These are phyloP conservation scores for Kuraishia floccosa DNA, from an alignment of 805 yeast genomes.

Conservation along the genomic window DNA sequence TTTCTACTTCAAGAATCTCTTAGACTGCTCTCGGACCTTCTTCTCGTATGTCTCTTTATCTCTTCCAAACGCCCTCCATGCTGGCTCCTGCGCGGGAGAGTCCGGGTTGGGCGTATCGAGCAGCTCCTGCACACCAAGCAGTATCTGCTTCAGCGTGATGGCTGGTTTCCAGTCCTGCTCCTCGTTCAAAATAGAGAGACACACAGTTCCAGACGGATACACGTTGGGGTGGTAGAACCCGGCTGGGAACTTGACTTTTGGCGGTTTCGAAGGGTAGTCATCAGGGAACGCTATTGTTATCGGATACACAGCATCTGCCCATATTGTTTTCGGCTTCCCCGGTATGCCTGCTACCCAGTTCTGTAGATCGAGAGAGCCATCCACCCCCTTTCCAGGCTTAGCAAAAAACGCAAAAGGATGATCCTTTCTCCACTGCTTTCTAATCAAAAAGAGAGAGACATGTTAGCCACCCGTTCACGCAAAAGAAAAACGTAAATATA, in stretches of 20 bases:
- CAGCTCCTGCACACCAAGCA: conserved; percentile 86
- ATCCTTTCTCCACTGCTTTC: conserved; percentile 96
- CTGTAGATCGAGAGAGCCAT: conserved; percentile 78
- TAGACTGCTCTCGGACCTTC: conserved; percentile 74
- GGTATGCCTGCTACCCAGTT: conserved; percentile 95
- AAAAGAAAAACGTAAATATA: conserved; percentile 3
- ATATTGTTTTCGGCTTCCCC: conserved; percentile 75
- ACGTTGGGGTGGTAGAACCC: conserved; percentile 96
- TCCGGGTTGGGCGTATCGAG: conserved; percentile 85
- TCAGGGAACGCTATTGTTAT: conserved; percentile 73
- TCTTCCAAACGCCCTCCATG: conserved; percentile 76
- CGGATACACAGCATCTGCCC: conserved; percentile 90
- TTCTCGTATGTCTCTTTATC: conserved; percentile 61
- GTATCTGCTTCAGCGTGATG: conserved; percentile 79
- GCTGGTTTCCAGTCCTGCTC: conserved; percentile 99
- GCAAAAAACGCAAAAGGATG: conserved; percentile 98
- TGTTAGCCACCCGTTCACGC: background rate
- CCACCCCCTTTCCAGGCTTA: conserved; percentile 68
- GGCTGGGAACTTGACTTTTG: conserved; percentile 81
- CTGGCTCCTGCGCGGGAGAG: conserved; percentile 97
- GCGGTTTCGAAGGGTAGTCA: conserved; percentile 95
- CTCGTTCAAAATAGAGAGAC: conserved; percentile 87
- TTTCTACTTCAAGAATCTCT: conserved; percentile 37
- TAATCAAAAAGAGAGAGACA: conserved; percentile 8
- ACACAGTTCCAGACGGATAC: conserved; percentile 94